Conservation (phyloP, 805 yeast species). For the Danielozyma ontarioensis region DNA sequence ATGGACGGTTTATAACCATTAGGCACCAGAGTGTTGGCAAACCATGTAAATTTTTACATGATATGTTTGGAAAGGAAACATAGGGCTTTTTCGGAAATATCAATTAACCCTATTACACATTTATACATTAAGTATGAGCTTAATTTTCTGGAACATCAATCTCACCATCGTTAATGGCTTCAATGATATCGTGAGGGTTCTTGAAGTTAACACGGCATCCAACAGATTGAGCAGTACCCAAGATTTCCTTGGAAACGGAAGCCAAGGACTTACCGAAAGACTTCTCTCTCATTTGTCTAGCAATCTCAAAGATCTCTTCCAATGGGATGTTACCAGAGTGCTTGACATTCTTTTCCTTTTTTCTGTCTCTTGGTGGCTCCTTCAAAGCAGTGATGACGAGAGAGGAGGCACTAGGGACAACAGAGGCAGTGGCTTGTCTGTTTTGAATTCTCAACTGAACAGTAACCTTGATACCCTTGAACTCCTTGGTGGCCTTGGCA, state of each 20-base stretch:
- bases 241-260: conserved; percentile 96
- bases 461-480: conserved; percentile 99
- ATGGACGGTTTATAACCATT: conserved; percentile 38
- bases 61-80: no score
- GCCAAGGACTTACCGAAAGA: conserved; percentile 97
- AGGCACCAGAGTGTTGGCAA: conserved; percentile 95
- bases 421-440: conserved; percentile 99
- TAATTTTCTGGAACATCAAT: conserved; percentile 86
- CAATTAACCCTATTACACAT: conserved; percentile 34
- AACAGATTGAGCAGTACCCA: conserved; percentile 99
- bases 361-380: conserved; percentile 99
- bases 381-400: conserved; percentile 98
- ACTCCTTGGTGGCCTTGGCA: conserved; percentile 98
- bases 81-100: conserved; percentile 14
- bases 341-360: conserved; percentile 99
- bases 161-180: conserved; percentile 97
- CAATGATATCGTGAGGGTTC: conserved; percentile 99
- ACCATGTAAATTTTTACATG: conserved; percentile 36
- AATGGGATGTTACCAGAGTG: conserved; percentile 98
- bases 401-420: conserved; percentile 99
- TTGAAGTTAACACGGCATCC: conserved; percentile 99
- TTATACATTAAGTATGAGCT: conserved; percentile 28
- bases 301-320: conserved; percentile 94
- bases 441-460: conserved; percentile 98
- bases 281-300: conserved; percentile 96